Conservation (phyloP, 23 red algal genomes). For the Gracilaria gracilis region DNA sequence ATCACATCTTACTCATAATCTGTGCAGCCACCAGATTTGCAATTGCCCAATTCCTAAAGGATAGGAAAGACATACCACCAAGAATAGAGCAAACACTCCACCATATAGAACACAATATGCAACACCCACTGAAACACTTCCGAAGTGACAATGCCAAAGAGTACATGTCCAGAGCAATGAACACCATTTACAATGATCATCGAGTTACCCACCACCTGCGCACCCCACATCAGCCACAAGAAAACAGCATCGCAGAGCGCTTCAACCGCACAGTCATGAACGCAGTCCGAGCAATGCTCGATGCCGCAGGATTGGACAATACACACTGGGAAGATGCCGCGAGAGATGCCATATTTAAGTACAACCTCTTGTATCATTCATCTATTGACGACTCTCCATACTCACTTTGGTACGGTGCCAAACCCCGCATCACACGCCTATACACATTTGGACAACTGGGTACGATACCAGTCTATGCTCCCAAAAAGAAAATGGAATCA, state of each 20-base stretch:
- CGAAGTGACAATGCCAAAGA: constrained; percentile 24
- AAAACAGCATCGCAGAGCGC: constrained; percentile 17
- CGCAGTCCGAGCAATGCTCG: neutral
- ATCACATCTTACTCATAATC: neutral
- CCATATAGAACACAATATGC: too few relatives aligned
- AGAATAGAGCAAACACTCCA: neutral
- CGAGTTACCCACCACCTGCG: neutral
- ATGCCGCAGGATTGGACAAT: neutral
- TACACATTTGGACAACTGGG: constrained; percentile 20
- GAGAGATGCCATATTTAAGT: neutral
- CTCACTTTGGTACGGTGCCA: neutral
- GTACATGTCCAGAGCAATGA: neutral
- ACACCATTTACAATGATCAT: neutral
- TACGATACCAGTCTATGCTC: constrained; percentile 19
- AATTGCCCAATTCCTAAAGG: constrained; percentile 3
- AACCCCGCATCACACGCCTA: neutral
- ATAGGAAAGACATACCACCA: constrained; percentile 15
- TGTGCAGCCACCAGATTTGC: constrained; percentile 15
- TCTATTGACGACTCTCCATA: neutral
- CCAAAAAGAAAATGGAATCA: constrained; percentile 37
- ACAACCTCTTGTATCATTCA: neutral
- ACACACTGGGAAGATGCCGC: too few relatives aligned
- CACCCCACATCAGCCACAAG: constrained; percentile 24
- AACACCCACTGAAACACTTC: neutral
- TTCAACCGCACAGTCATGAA: neutral